Evolutionary conservation across 2,329 filamentous ascomycete genomes (phyloP).

Genomic region (Epichloe scottii): DNA sequence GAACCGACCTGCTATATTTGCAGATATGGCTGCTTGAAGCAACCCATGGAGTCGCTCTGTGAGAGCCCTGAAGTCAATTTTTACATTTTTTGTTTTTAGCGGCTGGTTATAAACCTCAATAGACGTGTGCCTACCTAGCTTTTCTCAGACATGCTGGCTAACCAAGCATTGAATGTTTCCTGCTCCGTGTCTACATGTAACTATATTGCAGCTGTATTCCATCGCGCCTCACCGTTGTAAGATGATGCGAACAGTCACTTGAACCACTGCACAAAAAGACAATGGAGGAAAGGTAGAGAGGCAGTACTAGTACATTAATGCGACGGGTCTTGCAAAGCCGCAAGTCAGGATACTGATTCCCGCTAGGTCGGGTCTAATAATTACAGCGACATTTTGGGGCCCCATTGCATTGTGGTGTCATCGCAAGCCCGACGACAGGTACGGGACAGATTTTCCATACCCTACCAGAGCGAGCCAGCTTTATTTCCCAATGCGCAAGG

Average conservation of each 20-base stretch:
- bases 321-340: not conserved
- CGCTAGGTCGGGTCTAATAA: not conserved
- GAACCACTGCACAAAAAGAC: not conserved
- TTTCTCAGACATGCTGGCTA: too few species aligned
- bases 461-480: too few species aligned
- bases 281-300: not conserved
- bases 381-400: not conserved
- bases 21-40: not conserved
- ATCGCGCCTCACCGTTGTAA: too few species aligned
- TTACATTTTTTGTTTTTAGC: not conserved
- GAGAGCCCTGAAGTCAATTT: not conserved
- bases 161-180: too few species aligned
- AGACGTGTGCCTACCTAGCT: not conserved
- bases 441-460: too few species aligned
- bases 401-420: not conserved
- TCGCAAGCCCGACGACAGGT: too few species aligned
- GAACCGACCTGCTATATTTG: not conserved
- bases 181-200: too few species aligned
- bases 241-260: too few species aligned
- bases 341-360: not conserved
- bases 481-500: too few species aligned
- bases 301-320: not conserved
- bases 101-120: not conserved
- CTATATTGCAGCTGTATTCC: too few species aligned
- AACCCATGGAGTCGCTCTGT: not conserved